These are phyloP conservation scores for Tricholoma flavovirens DNA, from an alignment of 768 basidiomycete species.

Conservation along the genomic window DNA sequence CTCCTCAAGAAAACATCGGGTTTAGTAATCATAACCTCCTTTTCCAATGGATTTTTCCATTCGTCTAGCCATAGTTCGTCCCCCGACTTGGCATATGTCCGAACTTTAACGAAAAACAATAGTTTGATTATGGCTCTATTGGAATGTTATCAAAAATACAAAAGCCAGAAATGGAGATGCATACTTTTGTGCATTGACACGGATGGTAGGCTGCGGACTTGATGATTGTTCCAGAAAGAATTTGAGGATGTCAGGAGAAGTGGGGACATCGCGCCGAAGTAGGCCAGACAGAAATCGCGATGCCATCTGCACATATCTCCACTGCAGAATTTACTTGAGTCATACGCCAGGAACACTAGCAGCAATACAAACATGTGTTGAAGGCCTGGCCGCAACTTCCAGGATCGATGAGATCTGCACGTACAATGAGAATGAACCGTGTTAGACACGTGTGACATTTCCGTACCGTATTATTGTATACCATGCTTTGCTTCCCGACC, in stretches of 20 bases:
- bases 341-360: conserved; percentile 2
- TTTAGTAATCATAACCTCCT: conserved; percentile 39
- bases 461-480: conserved; percentile 48
- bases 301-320: conserved; percentile 78
- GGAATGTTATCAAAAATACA: conserved; percentile 1
- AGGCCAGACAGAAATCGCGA: conserved; percentile 54
- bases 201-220: conserved; percentile 69
- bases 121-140: conserved; percentile 62
- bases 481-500: conserved; percentile 35
- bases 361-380: conserved; percentile 59
- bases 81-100: conserved; percentile 57
- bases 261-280: conserved; percentile 55
- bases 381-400: conserved; percentile 50
- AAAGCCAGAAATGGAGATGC: not conserved
- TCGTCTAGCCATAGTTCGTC: conserved; percentile 71
- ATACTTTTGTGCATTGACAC: conserved; percentile 61
- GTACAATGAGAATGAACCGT: conserved; percentile 5
- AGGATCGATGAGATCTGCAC: conserved; percentile 55
- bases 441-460: not conserved
- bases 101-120: conserved; percentile 65
- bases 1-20: conserved; percentile 43
- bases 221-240: conserved; percentile 62
- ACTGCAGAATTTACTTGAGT: conserved; percentile 38
- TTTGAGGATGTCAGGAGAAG: conserved; percentile 46
- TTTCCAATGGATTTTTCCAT: conserved; percentile 60